A percentile compares a stretch with the other conserved stretches of the same genome.
Conservation (phyloP, 768 basidiomycete species). For the Pisolithus orientalis region DNA sequence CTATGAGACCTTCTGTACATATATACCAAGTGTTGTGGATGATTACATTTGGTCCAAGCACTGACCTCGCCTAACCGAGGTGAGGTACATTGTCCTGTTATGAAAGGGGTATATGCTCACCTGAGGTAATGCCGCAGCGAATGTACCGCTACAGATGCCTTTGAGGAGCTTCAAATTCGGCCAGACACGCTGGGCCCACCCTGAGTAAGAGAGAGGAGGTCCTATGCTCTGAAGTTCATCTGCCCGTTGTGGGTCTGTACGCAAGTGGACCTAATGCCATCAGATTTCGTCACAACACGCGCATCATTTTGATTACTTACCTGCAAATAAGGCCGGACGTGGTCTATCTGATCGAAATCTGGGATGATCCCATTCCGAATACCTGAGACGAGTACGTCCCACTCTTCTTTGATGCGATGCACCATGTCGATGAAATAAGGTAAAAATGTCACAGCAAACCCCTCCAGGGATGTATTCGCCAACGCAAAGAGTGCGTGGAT, state of each 20-base stretch:
- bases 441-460: too few species aligned
- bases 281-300: too few species aligned
- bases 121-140: conserved; percentile 3
- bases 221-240: conserved; percentile 5
- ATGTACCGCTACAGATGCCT: conserved; percentile 3
- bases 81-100: too few species aligned
- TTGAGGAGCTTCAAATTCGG: conserved; percentile 1
- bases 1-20: conserved; percentile 2
- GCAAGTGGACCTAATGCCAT: too few species aligned
- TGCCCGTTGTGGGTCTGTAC: conserved; percentile 1
- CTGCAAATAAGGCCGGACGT: too few species aligned
- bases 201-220: background rate
- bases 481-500: conserved; percentile 16
- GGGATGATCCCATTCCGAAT: too few species aligned
- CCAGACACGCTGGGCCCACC: conserved; percentile 4
- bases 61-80: background rate
- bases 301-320: too few species aligned
- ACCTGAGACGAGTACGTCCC: too few species aligned
- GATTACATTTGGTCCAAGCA: conserved; percentile 2
- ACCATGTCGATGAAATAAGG: too few species aligned
- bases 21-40: conserved; percentile 1
- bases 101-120: background rate
- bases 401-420: too few species aligned
- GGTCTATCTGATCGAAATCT: too few species aligned
- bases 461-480: conserved; percentile 1